Base-by-base conservation (phyloP, 2,329 filamentous ascomycete genomes). In the Escovopsis sp. region DNA sequence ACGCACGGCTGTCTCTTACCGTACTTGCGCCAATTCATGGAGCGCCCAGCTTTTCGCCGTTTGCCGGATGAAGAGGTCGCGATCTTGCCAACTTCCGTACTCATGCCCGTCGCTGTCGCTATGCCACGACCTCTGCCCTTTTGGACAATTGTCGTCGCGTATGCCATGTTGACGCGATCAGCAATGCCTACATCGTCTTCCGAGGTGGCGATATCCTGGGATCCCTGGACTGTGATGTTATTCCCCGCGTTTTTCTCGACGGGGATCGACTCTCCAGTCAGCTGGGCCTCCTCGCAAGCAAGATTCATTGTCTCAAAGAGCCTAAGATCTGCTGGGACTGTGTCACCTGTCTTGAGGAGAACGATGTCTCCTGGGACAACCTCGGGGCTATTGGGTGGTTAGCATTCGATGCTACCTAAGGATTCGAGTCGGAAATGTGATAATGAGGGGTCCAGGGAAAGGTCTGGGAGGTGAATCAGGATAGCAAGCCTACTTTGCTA, bases 251-350 rank as follows among this genome's bases (percentile, higher is more conserved):
- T 68, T 63, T 87, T 82, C 55, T 78, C 74, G 24, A 83, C 79
- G 7, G 81, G 79, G 13, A 82, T 66, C 4, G 82, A 82, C 59
- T 88, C 83, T 53, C 83, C 83, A 7, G 83, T 87, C 36, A 87
- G 70, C 39, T 82, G 76, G 37, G 80, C 79, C 59, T 87, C 82
- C 51, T 94, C 85, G 53, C 81, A 85, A 46, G 78, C 76, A 37
- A 87, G 69, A 57, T 91, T 89, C 73, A 88, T 83, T 45, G 72
- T 74, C 52, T 85, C 79, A 49, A 83, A 71, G 15, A 81, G 59
- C 42, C 80, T 76, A 34, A 86, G 58, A 53, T 87, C 82, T 32
- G 82, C 82, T 9, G 82, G 81, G 34, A 86, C 72, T 4, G 80
- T 83, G 57, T 85, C 81, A 45, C 82, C 82, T 60, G 76, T 81